phyloP scores from a whole-genome alignment of 768 basidiomycete species.

The Trametopsis cervina region DNA sequence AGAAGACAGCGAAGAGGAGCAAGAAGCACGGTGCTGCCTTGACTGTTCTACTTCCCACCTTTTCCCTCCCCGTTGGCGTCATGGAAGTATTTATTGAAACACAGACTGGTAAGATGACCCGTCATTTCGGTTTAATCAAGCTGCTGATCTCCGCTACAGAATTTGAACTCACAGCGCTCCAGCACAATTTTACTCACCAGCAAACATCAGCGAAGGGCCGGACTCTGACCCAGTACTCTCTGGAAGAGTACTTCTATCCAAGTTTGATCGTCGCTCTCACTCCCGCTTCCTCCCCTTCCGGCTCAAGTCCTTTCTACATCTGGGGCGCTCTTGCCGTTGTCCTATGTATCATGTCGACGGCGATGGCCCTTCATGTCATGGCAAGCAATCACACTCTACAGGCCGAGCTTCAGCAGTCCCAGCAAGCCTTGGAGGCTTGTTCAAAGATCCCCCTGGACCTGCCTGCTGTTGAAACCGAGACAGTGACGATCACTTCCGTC shows the following conservation, averaged over 20 bases:
- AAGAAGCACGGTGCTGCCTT: constrained; percentile 30
- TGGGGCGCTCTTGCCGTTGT: constrained; percentile 1
- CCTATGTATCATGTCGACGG: constrained; percentile 4
- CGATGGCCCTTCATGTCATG: constrained; percentile 24
- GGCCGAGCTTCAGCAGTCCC: constrained; percentile 1
- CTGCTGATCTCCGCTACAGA: constrained; percentile 23
- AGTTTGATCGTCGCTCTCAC: constrained; percentile 33
- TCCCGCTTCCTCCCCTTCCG: constrained; percentile 2
- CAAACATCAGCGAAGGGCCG: constrained; percentile 32
- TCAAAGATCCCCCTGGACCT: constrained; percentile 12
- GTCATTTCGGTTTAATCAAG: not conserved
- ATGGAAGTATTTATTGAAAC: constrained; percentile 56
- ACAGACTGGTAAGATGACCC: constrained; percentile 40
- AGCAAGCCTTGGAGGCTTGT: not conserved
- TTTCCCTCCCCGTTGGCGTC: constrained; percentile 59
- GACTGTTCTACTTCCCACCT: constrained; percentile 61
- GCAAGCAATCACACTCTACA: constrained; percentile 9
- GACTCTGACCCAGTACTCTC: constrained; percentile 48
- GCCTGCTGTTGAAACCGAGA: constrained; percentile 15
- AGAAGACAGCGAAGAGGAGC: constrained; percentile 15
- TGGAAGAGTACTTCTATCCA: constrained; percentile 54
- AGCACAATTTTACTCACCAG: constrained; percentile 53
- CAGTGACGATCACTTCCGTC: constrained; percentile 30
- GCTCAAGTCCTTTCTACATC: not conserved
- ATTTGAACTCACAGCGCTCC: constrained; percentile 35